Percentiles rank a stretch among this genome's conserved stretches.
These are phyloP conservation scores for Rubia yunnanensis DNA, from an alignment of 257 asterid genomes.

Conservation along the genomic window DNA sequence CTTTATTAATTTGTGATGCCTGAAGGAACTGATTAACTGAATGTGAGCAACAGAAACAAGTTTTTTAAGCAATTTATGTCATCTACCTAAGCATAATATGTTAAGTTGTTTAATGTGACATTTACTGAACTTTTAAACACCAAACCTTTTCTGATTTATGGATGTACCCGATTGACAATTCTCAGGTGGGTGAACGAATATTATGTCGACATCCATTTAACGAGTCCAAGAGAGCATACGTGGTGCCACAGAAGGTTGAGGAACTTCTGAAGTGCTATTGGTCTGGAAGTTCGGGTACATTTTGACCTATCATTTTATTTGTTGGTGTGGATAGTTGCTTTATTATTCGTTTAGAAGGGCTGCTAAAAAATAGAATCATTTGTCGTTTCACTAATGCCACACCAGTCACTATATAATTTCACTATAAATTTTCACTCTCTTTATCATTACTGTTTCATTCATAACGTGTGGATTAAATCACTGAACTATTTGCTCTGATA, in stretches of 20 bases:
- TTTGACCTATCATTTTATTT: not conserved
- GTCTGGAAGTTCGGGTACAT: slow-evolving; percentile 74
- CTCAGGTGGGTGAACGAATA: slow-evolving; percentile 69
- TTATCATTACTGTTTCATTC: too few species aligned
- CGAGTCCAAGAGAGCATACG: slow-evolving; percentile 90
- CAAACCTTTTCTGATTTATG: not conserved
- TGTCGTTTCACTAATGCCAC: too few species aligned
- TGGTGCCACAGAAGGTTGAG: slow-evolving; percentile 83
- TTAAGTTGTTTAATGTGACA: not conserved
- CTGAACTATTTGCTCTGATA: not conserved
- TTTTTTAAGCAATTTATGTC: not conserved
- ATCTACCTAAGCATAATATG: too few species aligned
- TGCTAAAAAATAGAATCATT: too few species aligned
- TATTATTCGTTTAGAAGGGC: not conserved
- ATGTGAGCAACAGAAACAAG: not conserved
- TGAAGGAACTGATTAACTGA: not conserved
- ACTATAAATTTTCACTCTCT: too few species aligned
- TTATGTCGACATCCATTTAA: slow-evolving; percentile 89
- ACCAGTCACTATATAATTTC: too few species aligned
- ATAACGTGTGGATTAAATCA: too few species aligned
- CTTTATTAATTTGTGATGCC: not conserved
- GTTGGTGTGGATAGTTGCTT: not conserved
- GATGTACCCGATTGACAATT: not conserved
- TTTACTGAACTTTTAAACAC: not conserved
- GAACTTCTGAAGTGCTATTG: slow-evolving; percentile 87